A percentile compares a stretch with the other conserved stretches of the same genome.
These are phyloP conservation scores for Coniochaeta sp. DNA, from an alignment of 2,329 filamentous ascomycete species.

Conservation along the genomic window DNA sequence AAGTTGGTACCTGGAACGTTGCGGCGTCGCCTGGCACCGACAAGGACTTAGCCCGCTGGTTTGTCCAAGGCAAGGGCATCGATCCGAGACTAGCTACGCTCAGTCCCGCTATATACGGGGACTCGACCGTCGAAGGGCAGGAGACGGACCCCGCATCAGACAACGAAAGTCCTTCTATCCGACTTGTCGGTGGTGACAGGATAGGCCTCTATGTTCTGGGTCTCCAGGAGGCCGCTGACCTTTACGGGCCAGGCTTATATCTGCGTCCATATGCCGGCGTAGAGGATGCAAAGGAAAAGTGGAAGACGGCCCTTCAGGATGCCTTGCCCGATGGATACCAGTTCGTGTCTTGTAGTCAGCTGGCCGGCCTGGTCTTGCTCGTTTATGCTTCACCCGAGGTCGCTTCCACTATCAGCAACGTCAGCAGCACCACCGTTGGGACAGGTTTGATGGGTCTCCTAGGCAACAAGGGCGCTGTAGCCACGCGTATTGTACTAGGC, in stretches of 20 bases:
- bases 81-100: slow-evolving; percentile 54
- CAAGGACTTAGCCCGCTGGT: slow-evolving; percentile 84
- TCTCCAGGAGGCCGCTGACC: slow-evolving; percentile 85
- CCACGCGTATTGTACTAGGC: slow-evolving; percentile 73
- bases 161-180: slow-evolving; percentile 25
- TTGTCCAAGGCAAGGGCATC: slow-evolving; percentile 68
- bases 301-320: slow-evolving; percentile 68
- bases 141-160: slow-evolving; percentile 10
- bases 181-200: slow-evolving; percentile 53
- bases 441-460: slow-evolving; percentile 89
- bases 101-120: slow-evolving; percentile 29
- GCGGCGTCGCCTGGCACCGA: slow-evolving; percentile 78
- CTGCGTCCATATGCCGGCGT: neutral
- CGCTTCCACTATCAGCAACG: slow-evolving; percentile 65
- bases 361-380: slow-evolving; percentile 76
- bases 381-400: slow-evolving; percentile 79
- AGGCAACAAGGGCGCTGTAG: slow-evolving; percentile 91
- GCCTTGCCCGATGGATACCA: slow-evolving; percentile 71
- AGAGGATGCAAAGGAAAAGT: slow-evolving; percentile 50
- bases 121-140: slow-evolving; percentile 21
- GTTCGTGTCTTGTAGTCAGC: slow-evolving; percentile 71
- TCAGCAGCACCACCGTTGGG: slow-evolving; percentile 76
- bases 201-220: slow-evolving; percentile 86
- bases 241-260: slow-evolving; percentile 27
- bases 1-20: slow-evolving; percentile 94